Base-by-base conservation (phyloP, 139 green algal genomes). In the Ettlia oleoabundans region DNA sequence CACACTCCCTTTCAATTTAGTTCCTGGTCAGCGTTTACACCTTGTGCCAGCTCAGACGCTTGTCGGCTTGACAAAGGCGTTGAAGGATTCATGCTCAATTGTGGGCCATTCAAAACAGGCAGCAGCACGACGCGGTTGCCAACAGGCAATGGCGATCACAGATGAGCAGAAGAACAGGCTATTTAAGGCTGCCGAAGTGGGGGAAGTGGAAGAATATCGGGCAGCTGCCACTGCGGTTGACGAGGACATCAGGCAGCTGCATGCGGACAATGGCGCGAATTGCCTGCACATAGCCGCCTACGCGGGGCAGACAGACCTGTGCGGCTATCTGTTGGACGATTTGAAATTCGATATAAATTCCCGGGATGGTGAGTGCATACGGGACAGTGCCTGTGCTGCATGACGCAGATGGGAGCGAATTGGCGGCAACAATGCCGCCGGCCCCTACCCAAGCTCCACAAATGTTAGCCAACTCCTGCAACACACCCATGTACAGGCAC, bases 301-400 rank as follows among this genome's bases (percentile, higher is more conserved):
- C 10, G 68, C 80, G 3, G 80, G 80, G 2, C 55, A 53, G 18
- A 40, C 69, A 6, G 51, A 69, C 2, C 64, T 76, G 19, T 82
- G 77, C 77, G 53, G 51, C 22, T 47, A 53, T 22, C 35, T 82
- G 64, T 9, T 82, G 33, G 77, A 82, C 4, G 40, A 66, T 5
- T 22, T 65, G 18, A 33, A 40, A 5, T 82, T 82, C 33, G 69
- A 78, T 30, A 55, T 84, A 26, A 84, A 84, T 38, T 28, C 66
- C 4, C 80, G 53, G 53, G 68, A 74, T 47, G 53, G 43, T 6
- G 66, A 67, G 51, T 15, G 53, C 15, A 33, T 1, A 51, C 24
- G 7, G n/a, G n/a, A n/a, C n/a, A n/a, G n/a, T n/a, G n/a, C n/a
- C n/a, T n/a, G n/a, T n/a, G n/a, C n/a, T n/a, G n/a, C n/a, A n/a